Percentiles rank a stretch among this genome's conserved stretches.
Conservation (phyloP, 768 basidiomycete species). For the Phylloporus rhodoxanthus region DNA sequence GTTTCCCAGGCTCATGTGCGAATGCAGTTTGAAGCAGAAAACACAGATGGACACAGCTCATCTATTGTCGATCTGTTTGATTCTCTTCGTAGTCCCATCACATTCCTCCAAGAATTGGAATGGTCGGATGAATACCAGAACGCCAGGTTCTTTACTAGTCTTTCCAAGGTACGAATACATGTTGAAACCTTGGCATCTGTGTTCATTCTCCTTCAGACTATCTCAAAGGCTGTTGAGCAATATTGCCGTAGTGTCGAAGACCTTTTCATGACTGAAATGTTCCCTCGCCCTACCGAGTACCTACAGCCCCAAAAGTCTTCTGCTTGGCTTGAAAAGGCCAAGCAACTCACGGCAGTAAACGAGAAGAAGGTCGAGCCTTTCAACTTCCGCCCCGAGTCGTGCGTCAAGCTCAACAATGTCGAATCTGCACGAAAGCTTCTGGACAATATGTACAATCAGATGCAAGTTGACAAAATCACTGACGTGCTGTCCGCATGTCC, state of each 20-base stretch:
- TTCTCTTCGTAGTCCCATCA: slow-evolving; percentile 84
- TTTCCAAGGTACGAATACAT: slow-evolving; percentile 66
- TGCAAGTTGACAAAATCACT: slow-evolving; percentile 83
- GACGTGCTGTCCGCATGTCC: slow-evolving; percentile 56
- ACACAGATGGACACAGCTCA: slow-evolving; percentile 82
- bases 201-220: slow-evolving; percentile 48
- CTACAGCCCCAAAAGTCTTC: slow-evolving; percentile 81
- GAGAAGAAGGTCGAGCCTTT: slow-evolving; percentile 95
- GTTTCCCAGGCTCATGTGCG: slow-evolving; percentile 2
- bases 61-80: slow-evolving; percentile 96
- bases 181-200: neutral
- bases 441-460: slow-evolving; percentile 90
- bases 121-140: slow-evolving; percentile 91
- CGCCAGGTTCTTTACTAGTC: slow-evolving; percentile 81
- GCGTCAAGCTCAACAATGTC: slow-evolving; percentile 96
- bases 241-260: slow-evolving; percentile 86
- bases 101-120: slow-evolving; percentile 80
- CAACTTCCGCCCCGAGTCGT: slow-evolving; percentile 89
- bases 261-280: slow-evolving; percentile 94
- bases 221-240: slow-evolving; percentile 86
- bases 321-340: slow-evolving; percentile 83
- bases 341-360: slow-evolving; percentile 63
- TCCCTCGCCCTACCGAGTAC: slow-evolving; percentile 73
- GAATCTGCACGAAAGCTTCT: slow-evolving; percentile 85
- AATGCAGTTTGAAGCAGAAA: slow-evolving; percentile 70